A percentile compares a stretch with the other conserved stretches of the same genome.
phyloP scores from a whole-genome alignment of 768 basidiomycete genomes.

The Lactifluus rugatus region DNA sequence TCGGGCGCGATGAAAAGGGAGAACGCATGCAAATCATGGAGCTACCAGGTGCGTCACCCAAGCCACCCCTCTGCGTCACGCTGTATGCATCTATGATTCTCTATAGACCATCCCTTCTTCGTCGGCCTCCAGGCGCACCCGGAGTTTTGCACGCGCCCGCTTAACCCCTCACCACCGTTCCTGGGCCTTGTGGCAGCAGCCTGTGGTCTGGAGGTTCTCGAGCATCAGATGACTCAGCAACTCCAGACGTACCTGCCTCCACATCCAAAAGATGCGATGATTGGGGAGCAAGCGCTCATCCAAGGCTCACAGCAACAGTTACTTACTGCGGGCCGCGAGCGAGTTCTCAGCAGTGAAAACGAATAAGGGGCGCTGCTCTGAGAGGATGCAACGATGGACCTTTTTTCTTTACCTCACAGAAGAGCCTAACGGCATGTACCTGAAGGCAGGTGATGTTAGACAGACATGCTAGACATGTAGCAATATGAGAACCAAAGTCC shows the following conservation, averaged over 20 bases:
- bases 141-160: constrained; percentile 94
- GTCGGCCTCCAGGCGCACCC: constrained; percentile 94
- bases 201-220: constrained; percentile 41
- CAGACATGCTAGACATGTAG: neutral
- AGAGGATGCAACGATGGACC: neutral
- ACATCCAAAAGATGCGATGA: constrained; percentile 68
- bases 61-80: neutral
- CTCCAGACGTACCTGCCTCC: constrained; percentile 53
- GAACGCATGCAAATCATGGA: constrained; percentile 98
- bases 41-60: constrained; percentile 50
- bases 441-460: neutral
- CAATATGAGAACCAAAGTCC: neutral
- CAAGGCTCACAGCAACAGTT: constrained; percentile 23
- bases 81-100: neutral
- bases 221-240: constrained; percentile 68
- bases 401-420: neutral
- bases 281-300: constrained; percentile 51
- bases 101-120: constrained; percentile 85
- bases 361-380: neutral
- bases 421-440: neutral
- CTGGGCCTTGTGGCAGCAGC: constrained; percentile 91
- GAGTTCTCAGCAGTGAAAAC: constrained; percentile 14
- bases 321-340: constrained; percentile 9
- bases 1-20: constrained; percentile 90
- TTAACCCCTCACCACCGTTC: constrained; percentile 97